phyloP scores from a whole-genome alignment of 73 alveolate species.

The Symbiodinium pilosum region DNA sequence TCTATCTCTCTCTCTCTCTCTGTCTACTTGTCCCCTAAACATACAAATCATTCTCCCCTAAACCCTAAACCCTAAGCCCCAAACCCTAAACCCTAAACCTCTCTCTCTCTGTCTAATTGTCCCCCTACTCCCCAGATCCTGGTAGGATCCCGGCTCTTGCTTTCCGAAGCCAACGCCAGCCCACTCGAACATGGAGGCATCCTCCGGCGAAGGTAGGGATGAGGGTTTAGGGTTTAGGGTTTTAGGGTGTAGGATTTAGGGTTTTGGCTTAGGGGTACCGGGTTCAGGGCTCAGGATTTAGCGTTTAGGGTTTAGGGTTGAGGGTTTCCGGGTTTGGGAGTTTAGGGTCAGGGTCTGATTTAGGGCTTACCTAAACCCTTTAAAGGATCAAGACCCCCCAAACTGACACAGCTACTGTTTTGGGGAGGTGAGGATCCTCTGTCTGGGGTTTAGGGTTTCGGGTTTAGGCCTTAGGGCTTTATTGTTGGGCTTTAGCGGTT shows the following conservation, averaged over 20 bases:
- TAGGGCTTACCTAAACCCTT: no score
- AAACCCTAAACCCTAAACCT: background rate
- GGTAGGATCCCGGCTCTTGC: conserved; percentile 42
- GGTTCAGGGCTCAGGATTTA: background rate
- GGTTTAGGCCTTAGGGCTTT: background rate
- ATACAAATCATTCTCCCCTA: no score
- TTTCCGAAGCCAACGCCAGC: conserved; percentile 94
- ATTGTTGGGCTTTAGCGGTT: background rate
- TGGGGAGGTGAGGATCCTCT: background rate
- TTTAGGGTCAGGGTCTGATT: background rate
- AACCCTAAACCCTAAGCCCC: background rate
- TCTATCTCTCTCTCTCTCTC: no score
- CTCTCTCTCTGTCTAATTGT: background rate
- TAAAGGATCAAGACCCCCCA: no score
- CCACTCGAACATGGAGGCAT: conserved; percentile 92
- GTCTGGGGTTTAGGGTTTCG: background rate
- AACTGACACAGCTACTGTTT: no score
- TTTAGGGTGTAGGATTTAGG: background rate
- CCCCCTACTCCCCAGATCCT: background rate
- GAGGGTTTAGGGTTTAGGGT: background rate
- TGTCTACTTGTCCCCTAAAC: no score
- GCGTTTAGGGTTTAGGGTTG: background rate
- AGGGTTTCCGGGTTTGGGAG: background rate
- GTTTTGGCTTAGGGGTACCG: background rate
- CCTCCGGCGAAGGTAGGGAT: background rate